Base-by-base conservation (phyloP, 2,329 filamentous ascomycete species). In the Curvularia sp. region DNA sequence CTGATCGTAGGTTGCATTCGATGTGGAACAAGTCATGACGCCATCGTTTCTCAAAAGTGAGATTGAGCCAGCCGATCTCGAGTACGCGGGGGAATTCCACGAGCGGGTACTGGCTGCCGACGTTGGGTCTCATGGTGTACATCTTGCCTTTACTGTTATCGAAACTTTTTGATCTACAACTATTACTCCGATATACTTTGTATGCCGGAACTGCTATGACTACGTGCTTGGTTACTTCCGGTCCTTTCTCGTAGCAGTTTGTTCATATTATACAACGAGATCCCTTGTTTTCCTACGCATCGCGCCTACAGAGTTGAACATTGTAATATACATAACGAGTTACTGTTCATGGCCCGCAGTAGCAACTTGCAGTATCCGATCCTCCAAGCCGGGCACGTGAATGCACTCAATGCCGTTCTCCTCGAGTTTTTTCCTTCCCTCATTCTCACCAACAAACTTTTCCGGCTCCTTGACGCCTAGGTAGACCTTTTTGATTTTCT, bases 381-480 rank as follows among this genome's bases (percentile, higher is more conserved):
- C 82, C 73, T 97, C 92, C 53, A 97, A 74, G 0, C 93, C 94
- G 18, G 81, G 68, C 3, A 97, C 84, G 74, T 90, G 86, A 41
- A 91, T 79, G 63, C 94, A 91, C 43, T 86, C 78, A 50, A 99
- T 85, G 0, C 92, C 93, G 4, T 87, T 88, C 45, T 86, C 84
- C 67, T 88, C 84, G 55, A 99, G 80, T 73, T 86, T 88, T 66
- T 78, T 80, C 68, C 88, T 87, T 7, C 93, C 93, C 57, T 88
- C 85, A 64, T 96, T 98, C 59, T 90, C 84, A 5, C 87, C 87
- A 18, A 98, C 92, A 78, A 98, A 99, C 30, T 87, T 97, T 69
- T 91, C 90, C 0, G 95, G 95, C 79, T 99, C 95, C 67, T 88
- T 84, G 0, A 97, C 91, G 0, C 95, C 95, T 27, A 96, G 88